Percentiles rank a stretch among this genome's conserved stretches.
phyloP scores from a whole-genome alignment of 768 basidiomycete genomes.

The Exidia glandulosa region DNA sequence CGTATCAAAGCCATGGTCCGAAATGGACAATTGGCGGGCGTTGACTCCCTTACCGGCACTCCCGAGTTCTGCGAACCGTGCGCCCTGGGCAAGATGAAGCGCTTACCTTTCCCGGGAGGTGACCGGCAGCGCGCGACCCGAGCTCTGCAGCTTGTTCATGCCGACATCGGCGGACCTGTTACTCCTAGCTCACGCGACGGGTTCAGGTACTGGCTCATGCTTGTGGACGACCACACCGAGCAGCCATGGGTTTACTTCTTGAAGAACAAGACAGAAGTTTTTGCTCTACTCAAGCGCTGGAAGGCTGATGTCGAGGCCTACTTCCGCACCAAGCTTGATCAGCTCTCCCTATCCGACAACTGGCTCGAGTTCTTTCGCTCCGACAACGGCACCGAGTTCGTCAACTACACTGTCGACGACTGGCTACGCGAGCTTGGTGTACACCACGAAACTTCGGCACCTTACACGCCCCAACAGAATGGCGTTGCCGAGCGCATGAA shows the following conservation, averaged over 20 bases:
- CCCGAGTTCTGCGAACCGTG: too few species aligned
- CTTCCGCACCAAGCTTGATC: background rate
- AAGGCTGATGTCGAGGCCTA: background rate
- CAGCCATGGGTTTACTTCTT: background rate
- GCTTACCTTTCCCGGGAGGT: too few species aligned
- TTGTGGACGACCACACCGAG: conserved; percentile 7
- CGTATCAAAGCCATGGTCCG: too few species aligned
- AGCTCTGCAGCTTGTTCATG: conserved; percentile 7
- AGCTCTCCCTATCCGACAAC: background rate
- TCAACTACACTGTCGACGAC: background rate
- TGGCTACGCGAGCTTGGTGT: background rate
- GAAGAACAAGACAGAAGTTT: background rate
- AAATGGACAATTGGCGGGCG: too few species aligned
- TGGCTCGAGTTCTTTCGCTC: too few species aligned
- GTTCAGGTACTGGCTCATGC: conserved; percentile 7
- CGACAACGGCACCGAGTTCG: conserved; percentile 8
- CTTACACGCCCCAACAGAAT: conserved; percentile 15
- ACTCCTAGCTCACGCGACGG: background rate
- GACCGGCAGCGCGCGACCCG: background rate
- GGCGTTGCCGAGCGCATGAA: conserved; percentile 14
- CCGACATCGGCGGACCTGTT: conserved; percentile 11
- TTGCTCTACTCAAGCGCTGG: background rate
- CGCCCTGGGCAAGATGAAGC: too few species aligned
- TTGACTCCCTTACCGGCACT: too few species aligned
- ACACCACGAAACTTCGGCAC: background rate